Evolutionary conservation across 1,139 yeast species (phyloP).

Genomic region (Blastobotrys malaysiensis): DNA sequence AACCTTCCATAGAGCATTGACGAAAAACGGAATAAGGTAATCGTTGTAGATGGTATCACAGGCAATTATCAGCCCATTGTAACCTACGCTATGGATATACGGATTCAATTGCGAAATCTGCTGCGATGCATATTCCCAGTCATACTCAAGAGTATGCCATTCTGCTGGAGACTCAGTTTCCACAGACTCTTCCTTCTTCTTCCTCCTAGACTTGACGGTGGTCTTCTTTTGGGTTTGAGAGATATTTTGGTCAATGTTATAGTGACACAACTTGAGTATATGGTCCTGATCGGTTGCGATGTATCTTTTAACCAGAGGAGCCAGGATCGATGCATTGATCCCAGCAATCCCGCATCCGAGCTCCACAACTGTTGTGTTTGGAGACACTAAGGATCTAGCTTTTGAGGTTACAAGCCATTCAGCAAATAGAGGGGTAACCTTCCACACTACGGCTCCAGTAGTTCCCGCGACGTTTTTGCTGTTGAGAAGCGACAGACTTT

Average conservation of each 20-base stretch:
- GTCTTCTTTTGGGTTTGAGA: constrained; percentile 2
- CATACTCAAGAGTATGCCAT: constrained; percentile 48
- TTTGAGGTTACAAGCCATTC: constrained; percentile 44
- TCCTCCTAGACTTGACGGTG: constrained; percentile 4
- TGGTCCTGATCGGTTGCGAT: constrained; percentile 62
- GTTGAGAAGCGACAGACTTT: constrained; percentile 34
- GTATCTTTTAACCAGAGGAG: constrained; percentile 36
- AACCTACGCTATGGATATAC: constrained; percentile 5
- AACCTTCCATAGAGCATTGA: constrained; percentile 39
- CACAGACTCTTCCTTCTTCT: constrained; percentile 1
- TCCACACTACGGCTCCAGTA: constrained; percentile 70
- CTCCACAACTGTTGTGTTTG: constrained; percentile 42
- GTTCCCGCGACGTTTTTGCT: constrained; percentile 38
- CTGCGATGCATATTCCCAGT: constrained; percentile 54
- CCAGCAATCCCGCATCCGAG: constrained; percentile 67
- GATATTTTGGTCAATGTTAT: constrained; percentile 42
- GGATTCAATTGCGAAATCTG: constrained; percentile 12
- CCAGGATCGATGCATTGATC: constrained; percentile 45
- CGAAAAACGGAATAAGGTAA: constrained; percentile 48
- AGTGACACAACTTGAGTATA: constrained; percentile 45
- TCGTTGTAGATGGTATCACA: constrained; percentile 71
- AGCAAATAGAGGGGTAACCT: constrained; percentile 44
- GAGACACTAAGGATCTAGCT: constrained; percentile 7
- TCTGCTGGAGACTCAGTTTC: not conserved
- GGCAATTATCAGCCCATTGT: constrained; percentile 44